A percentile compares a stretch with the other conserved stretches of the same genome.
phyloP scores from a whole-genome alignment of 2,329 filamentous ascomycete species.

The Penicillium sumatraense region DNA sequence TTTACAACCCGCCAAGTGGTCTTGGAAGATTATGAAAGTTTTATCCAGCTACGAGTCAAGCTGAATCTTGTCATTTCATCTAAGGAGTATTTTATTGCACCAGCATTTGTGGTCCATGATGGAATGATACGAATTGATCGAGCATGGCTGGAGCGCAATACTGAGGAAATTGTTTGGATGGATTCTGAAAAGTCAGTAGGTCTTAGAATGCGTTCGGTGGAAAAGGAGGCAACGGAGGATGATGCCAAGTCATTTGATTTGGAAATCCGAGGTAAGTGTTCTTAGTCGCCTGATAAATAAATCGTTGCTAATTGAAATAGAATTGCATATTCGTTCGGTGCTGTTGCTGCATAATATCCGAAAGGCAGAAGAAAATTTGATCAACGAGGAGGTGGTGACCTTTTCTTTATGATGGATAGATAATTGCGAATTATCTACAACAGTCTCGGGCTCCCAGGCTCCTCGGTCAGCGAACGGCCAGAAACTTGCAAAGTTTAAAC shows the following conservation, averaged over 20 bases:
- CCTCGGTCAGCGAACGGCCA: too few species aligned
- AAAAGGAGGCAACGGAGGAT: background rate
- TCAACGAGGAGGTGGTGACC: background rate
- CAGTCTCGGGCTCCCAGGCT: too few species aligned
- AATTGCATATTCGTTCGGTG: background rate
- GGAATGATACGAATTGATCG: background rate
- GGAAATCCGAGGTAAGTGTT: background rate
- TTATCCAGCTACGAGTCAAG: constrained; percentile 9
- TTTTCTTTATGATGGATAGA: background rate
- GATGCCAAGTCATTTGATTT: background rate
- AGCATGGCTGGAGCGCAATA: background rate
- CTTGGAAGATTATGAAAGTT: constrained; percentile 7
- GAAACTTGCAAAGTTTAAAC: too few species aligned
- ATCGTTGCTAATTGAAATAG: background rate
- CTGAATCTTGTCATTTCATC: background rate
- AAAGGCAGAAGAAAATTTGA: background rate
- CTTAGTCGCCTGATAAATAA: background rate
- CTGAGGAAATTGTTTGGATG: background rate
- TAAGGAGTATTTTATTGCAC: background rate
- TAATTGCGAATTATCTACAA: too few species aligned
- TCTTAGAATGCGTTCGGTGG: background rate
- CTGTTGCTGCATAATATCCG: background rate
- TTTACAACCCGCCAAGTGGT: background rate
- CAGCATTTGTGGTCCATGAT: constrained; percentile 1
- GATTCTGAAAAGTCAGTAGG: background rate